Evolutionary conservation across 805 yeast genomes (phyloP), one percentile per base, ranked within the genome.

Genomic region (Starmerella geochares): DNA sequence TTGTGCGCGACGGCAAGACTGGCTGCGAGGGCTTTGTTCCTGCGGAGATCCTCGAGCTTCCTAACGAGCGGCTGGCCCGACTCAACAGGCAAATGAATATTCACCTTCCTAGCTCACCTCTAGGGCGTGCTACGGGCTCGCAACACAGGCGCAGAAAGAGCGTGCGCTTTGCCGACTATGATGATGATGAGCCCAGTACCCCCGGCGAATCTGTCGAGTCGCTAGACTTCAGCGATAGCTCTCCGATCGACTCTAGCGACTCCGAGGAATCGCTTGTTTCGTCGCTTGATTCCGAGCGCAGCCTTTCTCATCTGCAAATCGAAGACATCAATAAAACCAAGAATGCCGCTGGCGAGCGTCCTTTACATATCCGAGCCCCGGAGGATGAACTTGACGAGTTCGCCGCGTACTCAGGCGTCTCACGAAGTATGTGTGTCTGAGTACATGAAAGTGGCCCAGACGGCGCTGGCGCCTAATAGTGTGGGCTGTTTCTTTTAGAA

Each of bases 21-120:
- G 80, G 80, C 2, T 75, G 79, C 57, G 79, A 90, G 47, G 98
- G 98, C 1, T 92, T 88, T 70, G 94, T 94, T 2, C 98, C 98
- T 1, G 97, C 96, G 1, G 98, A 92, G 64, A 79, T 92, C 51
- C 69, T 92, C 32, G 98, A 92, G 65, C 86, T 95, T 0, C 87
- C 85, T 54, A 83, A 80, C 42, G 98, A 92, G 66, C 72, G 97
- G 51, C 67, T 92, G 48, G 98, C 98, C 0, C 73, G 97, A 49
- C 71, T 88, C 36, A 92, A 92, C 64, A 85, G 95, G 66, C 86
- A 90, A 78, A 81, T 86, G 58, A 90, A 90, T 66, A 28, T 43
- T n/a, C 36, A 31, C 4, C 36, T 46, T 3, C 35, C 46, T 13
- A 19, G 23, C 21, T 46, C 38, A 4, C 48, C 53, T 2, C 35